Evolutionary conservation across 2,329 filamentous ascomycete species (phyloP).

Genomic region (Alternaria alternata): DNA sequence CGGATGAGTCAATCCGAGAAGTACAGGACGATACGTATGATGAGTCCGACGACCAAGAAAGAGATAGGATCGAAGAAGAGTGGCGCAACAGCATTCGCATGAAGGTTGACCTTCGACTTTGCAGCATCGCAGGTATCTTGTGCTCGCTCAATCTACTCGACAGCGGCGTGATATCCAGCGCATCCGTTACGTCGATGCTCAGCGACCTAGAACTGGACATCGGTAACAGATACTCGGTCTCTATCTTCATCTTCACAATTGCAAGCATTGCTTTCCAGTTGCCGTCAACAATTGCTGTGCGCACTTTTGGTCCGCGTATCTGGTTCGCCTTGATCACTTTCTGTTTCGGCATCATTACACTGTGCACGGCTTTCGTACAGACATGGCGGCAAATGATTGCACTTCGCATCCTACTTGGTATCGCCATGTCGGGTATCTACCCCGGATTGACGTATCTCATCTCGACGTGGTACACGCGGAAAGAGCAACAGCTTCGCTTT

Average conservation of each 20-base stretch:
- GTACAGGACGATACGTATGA: slow-evolving; percentile 21
- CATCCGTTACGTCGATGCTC: slow-evolving; percentile 74
- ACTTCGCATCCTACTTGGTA: slow-evolving; percentile 70
- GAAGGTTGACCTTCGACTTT: slow-evolving; percentile 73
- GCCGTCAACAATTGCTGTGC: slow-evolving; percentile 71
- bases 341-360: slow-evolving; percentile 69
- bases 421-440: slow-evolving; percentile 63
- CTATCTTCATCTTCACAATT: slow-evolving; percentile 78
- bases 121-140: slow-evolving; percentile 74
- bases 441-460: slow-evolving; percentile 61
- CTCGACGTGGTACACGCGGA: slow-evolving; percentile 70
- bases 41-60: slow-evolving; percentile 12
- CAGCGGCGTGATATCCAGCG: slow-evolving; percentile 73
- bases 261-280: slow-evolving; percentile 73
- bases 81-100: slow-evolving; percentile 62
- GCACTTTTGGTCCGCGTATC: slow-evolving; percentile 69
- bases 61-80: slow-evolving; percentile 25
- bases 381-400: slow-evolving; percentile 76
- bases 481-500: slow-evolving; percentile 71
- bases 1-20: slow-evolving; percentile 25
- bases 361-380: slow-evolving; percentile 72
- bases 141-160: slow-evolving; percentile 75
- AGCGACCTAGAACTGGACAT: slow-evolving; percentile 67
- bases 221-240: slow-evolving; percentile 72
- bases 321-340: slow-evolving; percentile 69